Conservation (phyloP, 805 yeast genomes). For the Starmerella ratchasimensis region DNA sequence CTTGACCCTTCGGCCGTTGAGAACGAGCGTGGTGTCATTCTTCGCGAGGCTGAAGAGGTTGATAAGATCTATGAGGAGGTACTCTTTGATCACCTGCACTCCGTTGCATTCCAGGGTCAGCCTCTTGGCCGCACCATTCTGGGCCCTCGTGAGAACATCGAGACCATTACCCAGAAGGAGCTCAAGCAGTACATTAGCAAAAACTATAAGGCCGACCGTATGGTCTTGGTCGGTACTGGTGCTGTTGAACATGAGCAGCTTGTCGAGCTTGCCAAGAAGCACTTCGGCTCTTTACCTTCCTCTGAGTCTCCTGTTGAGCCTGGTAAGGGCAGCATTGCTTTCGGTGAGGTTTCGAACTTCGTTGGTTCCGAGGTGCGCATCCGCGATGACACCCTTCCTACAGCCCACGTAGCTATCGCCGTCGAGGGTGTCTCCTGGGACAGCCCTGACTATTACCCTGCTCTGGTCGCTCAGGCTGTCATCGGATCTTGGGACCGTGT, state of each 20-base stretch:
- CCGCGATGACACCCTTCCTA: slow-evolving; percentile 69
- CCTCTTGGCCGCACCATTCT: slow-evolving; percentile 92
- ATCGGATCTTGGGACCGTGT: slow-evolving; percentile 97
- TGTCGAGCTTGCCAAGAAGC: slow-evolving; percentile 58
- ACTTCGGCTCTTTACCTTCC: slow-evolving; percentile 41
- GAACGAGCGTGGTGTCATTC: slow-evolving; percentile 89
- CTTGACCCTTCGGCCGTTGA: slow-evolving; percentile 77
- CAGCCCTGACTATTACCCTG: slow-evolving; percentile 87
- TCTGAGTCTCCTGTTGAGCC: slow-evolving; percentile 45
- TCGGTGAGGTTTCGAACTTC: slow-evolving; percentile 59
- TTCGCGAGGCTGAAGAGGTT: slow-evolving; percentile 94
- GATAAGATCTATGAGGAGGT: slow-evolving; percentile 98
- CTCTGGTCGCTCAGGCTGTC: slow-evolving; percentile 89
- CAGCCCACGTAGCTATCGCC: slow-evolving; percentile 82
- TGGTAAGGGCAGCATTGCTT: slow-evolving; percentile 51
- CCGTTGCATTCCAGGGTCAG: slow-evolving; percentile 78
- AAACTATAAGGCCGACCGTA: slow-evolving; percentile 89
- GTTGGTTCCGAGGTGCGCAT: slow-evolving; percentile 76
- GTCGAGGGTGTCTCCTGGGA: slow-evolving; percentile 99
- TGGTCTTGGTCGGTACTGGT: slow-evolving; percentile 95
- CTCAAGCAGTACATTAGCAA: slow-evolving; percentile 63
- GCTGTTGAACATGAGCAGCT: slow-evolving; percentile 78
- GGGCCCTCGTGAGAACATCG: slow-evolving; percentile 85
- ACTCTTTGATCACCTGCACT: slow-evolving; percentile 90
- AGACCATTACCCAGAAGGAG: slow-evolving; percentile 62